Percentiles rank a stretch among this genome's conserved stretches.
These are phyloP conservation scores for Plectosphaerella plurivora DNA, from an alignment of 2,329 filamentous ascomycete species.

Conservation along the genomic window DNA sequence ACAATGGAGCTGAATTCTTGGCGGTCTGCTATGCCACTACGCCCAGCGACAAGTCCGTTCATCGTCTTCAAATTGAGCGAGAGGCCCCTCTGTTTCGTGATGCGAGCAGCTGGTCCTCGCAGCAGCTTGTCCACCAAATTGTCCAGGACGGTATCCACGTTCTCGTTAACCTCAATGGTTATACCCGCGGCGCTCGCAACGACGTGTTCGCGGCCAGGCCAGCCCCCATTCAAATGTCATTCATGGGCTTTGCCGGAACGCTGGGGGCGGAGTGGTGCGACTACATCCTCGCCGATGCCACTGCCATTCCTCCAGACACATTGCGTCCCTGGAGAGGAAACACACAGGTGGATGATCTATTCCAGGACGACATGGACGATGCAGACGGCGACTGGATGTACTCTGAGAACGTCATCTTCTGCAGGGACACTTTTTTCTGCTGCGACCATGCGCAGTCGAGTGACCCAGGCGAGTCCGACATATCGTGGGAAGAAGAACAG, in stretches of 20 bases:
- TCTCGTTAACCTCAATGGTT: conserved; percentile 95
- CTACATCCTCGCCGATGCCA: conserved; percentile 87
- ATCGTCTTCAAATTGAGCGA: conserved; percentile 87
- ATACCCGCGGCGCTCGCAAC: conserved; percentile 93
- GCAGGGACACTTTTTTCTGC: conserved; percentile 93
- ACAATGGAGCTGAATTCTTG: conserved; percentile 67
- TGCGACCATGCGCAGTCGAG: conserved; percentile 94
- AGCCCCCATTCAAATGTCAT: conserved; percentile 97
- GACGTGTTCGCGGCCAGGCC: conserved; percentile 95
- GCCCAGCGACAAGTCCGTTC: conserved; percentile 79
- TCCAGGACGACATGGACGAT: conserved; percentile 61
- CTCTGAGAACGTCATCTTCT: conserved; percentile 94
- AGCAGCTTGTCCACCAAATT: conserved; percentile 81
- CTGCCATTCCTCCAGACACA: conserved; percentile 77
- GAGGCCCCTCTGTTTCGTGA: conserved; percentile 91
- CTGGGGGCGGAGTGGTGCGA: conserved; percentile 98
- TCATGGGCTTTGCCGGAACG: conserved; percentile 98
- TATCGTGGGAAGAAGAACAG: conserved; percentile 84
- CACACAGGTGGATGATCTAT: conserved; percentile 66
- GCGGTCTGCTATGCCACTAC: conserved; percentile 97
- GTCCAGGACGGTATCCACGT: conserved; percentile 87
- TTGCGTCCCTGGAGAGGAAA: conserved; percentile 77
- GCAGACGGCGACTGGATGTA: conserved; percentile 80
- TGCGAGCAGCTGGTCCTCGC: conserved; percentile 79
- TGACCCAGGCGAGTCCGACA: conserved; percentile 59